These are phyloP conservation scores for Yamadazyma tumulicola DNA, from an alignment of 805 yeast genomes.

Conservation along the genomic window DNA sequence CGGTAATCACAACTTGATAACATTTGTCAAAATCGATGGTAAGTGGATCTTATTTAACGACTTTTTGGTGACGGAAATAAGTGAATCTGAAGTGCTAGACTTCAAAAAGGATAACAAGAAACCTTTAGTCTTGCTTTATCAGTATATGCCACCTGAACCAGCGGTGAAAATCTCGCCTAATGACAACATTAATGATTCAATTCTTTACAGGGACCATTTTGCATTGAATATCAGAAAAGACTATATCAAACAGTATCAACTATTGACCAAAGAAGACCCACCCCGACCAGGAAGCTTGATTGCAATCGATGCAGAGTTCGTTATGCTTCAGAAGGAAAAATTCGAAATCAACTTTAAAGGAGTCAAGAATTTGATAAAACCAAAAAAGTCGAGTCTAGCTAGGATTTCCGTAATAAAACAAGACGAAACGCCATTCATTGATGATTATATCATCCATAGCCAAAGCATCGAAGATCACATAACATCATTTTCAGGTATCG, in stretches of 20 bases:
- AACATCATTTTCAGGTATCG: constrained; percentile 92
- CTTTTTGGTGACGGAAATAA: constrained; percentile 74
- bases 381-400: constrained; percentile 75
- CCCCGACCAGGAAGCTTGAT: constrained; percentile 74
- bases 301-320: constrained; percentile 98
- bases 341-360: constrained; percentile 78
- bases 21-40: constrained; percentile 47
- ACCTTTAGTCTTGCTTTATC: constrained; percentile 70
- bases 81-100: constrained; percentile 75
- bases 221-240: constrained; percentile 62
- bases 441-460: constrained; percentile 81
- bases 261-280: constrained; percentile 65
- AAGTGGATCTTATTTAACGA: constrained; percentile 88
- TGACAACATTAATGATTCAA: constrained; percentile 53
- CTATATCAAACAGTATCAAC: constrained; percentile 58
- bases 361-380: constrained; percentile 61
- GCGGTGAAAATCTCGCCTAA: constrained; percentile 17
- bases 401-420: constrained; percentile 85
- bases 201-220: constrained; percentile 73
- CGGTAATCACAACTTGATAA: constrained; percentile 57
- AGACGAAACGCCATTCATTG: constrained; percentile 74
- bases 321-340: constrained; percentile 71
- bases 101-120: constrained; percentile 76
- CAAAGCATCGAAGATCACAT: constrained; percentile 77
- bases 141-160: constrained; percentile 40